Base-by-base conservation (phyloP, 2,329 filamentous ascomycete species). In the Monosporascus sp. region DNA sequence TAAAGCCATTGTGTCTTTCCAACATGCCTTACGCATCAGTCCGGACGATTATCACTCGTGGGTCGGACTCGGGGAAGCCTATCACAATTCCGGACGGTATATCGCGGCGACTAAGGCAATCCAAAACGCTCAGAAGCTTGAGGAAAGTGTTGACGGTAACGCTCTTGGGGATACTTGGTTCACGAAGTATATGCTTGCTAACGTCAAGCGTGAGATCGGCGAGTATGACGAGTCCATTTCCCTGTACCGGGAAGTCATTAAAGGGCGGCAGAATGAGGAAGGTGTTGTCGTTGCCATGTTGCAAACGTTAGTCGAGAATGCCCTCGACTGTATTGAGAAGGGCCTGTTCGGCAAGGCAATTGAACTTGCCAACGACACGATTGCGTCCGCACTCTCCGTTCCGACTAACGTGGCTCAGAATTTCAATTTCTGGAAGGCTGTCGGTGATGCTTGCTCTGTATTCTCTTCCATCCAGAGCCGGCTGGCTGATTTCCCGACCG, bases 61-160 rank as follows among this genome's bases (percentile, higher is more conserved):
- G 84, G 89, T 99, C 24, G 94, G 94, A 1, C 79, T 99, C 1
- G 94, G 93, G n/a, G 94, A 99, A 72, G 96, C 91, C 65, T 99
- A 99, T 65, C 88, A 97, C 67, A 94, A 89, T 61, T 96, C 92
- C 17, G 93, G 94, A 9, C 82, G 93, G 57, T 95, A 95, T 65
- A 88, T 97, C 54, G 93, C 94, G n/a, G 93, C 94, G 0, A 90
- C 88, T 3, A 93, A 94, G 65, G 91, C 94, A 0, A 94, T 97
- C 60, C 77, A 89, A 36, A 88, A 96, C 64, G 94, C 93, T 0
- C 86, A 93, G 65, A 82, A 81, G 51, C 77, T 96, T 5, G 89
- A 93, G 57, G 77, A 82, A 27, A 76, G 78, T 1, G 69, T 80
- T 0, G 69, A 76, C n/a, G 65, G 78, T 64, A 70, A 80, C 46